These are phyloP conservation scores for Croton setiger DNA, from an alignment of 441 rosid genomes.

Conservation along the genomic window DNA sequence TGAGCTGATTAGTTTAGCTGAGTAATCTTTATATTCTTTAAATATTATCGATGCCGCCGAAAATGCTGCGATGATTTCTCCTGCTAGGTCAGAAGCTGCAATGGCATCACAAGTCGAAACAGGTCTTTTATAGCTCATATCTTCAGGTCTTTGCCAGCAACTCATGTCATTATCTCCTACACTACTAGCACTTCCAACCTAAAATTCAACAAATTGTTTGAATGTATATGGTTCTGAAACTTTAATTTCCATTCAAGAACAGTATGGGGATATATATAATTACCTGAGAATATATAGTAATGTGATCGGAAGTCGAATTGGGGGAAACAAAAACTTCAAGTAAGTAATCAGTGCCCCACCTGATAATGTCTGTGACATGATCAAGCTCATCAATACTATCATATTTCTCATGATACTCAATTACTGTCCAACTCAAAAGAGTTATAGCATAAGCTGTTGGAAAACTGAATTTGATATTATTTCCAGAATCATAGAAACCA, in stretches of 20 bases:
- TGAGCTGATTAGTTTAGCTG: constrained; percentile 21
- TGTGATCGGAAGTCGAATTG: constrained; percentile 27
- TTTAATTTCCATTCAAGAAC: constrained; percentile 4
- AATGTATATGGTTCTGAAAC: not conserved
- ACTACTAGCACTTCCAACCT: constrained; percentile 50
- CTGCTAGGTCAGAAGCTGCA: constrained; percentile 51
- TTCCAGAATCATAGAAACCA: constrained; percentile 68
- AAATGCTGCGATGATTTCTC: constrained; percentile 52
- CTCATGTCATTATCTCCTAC: constrained; percentile 31
- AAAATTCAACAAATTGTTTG: constrained; percentile 2
- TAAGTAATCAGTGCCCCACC: constrained; percentile 61
- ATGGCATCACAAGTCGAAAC: constrained; percentile 34
- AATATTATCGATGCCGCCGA: constrained; percentile 59
- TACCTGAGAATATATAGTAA: constrained; percentile 54
- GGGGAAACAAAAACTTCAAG: constrained; percentile 39
- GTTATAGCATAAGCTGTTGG: constrained; percentile 56
- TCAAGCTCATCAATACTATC: constrained; percentile 50
- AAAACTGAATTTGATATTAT: constrained; percentile 57
- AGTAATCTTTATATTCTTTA: constrained; percentile 38
- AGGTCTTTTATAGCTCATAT: constrained; percentile 45
- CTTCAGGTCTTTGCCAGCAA: constrained; percentile 74
- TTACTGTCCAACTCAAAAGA: constrained; percentile 61
- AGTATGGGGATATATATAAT: constrained; percentile 3
- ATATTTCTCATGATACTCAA: constrained; percentile 56
- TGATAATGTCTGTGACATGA: constrained; percentile 55